Evolutionary conservation across 1,284 basidiomycete species (phyloP).

Genomic region (Tranzscheliella williamsii): DNA sequence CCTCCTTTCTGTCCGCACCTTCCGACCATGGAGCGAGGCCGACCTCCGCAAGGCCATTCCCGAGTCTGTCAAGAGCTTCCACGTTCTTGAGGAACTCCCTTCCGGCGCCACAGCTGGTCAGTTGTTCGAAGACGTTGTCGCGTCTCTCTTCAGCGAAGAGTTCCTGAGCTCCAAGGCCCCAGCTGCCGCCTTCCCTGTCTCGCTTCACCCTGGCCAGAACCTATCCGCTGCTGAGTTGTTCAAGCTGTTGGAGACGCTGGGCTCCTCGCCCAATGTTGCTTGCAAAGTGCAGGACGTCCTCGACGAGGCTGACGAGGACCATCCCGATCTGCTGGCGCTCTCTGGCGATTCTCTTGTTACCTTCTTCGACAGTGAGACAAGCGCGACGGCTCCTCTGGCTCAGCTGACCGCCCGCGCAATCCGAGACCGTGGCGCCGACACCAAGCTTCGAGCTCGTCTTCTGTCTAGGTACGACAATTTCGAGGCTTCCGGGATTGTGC

Average conservation of each 20-base stretch:
- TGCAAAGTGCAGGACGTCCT: constrained; percentile 37
- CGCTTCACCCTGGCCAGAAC: constrained; percentile 41
- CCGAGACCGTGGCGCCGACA: constrained; percentile 35
- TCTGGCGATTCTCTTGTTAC: constrained; percentile 46
- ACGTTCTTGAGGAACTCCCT: constrained; percentile 55
- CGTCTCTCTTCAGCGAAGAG: constrained; percentile 33
- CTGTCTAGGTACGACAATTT: constrained; percentile 59
- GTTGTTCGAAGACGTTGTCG: constrained; percentile 52
- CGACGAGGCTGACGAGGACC: constrained; percentile 27
- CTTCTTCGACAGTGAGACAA: constrained; percentile 55
- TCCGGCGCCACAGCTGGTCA: constrained; percentile 32
- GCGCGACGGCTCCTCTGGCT: constrained; percentile 44
- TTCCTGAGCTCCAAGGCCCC: constrained; percentile 27
- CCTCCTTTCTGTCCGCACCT: constrained; percentile 47
- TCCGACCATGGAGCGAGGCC: constrained; percentile 51
- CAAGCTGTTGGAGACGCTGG: constrained; percentile 40
- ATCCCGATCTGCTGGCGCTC: constrained; percentile 42
- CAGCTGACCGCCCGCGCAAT: constrained; percentile 47
- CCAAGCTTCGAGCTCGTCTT: constrained; percentile 45
- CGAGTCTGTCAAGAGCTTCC: constrained; percentile 44
- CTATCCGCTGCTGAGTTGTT: constrained; percentile 40
- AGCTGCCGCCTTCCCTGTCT: constrained; percentile 38
- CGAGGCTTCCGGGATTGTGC: constrained; percentile 49
- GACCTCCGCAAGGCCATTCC: constrained; percentile 50
- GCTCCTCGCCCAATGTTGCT: constrained; percentile 14